phyloP scores from a whole-genome alignment of 768 basidiomycete species.

The Rhodosporidiobolus odoratus region DNA sequence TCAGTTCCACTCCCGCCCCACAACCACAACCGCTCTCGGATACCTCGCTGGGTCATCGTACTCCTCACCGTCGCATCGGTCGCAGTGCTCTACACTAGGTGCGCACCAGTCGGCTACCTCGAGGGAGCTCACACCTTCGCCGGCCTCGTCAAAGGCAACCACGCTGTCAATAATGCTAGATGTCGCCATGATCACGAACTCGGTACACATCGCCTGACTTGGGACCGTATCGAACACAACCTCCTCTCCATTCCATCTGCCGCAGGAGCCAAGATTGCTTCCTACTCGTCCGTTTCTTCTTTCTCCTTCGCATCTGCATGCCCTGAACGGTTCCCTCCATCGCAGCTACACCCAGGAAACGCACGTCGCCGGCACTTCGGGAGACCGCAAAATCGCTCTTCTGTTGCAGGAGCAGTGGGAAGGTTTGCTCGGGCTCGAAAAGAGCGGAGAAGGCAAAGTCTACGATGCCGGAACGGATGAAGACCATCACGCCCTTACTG shows the following conservation, averaged over 20 bases:
- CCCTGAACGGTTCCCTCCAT: not conserved
- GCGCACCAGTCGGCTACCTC: not conserved
- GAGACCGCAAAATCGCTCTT: slow-evolving; percentile 62
- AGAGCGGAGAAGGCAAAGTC: slow-evolving; percentile 52
- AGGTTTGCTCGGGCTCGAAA: slow-evolving; percentile 54
- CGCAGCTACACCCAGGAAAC: slow-evolving; percentile 43
- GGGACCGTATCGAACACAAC: too few species aligned
- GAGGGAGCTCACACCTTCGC: too few species aligned
- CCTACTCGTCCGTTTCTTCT: slow-evolving; percentile 13
- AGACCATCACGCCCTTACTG: slow-evolving; percentile 56
- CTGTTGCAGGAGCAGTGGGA: slow-evolving; percentile 65
- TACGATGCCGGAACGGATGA: slow-evolving; percentile 64
- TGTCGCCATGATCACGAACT: too few species aligned
- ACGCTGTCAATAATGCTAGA: too few species aligned
- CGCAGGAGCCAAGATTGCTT: not conserved
- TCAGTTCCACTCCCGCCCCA: not conserved
- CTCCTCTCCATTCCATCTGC: not conserved
- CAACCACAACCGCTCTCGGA: not conserved
- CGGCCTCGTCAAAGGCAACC: too few species aligned
- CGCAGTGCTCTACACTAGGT: too few species aligned
- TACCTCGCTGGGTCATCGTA: not conserved
- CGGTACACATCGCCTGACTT: too few species aligned
- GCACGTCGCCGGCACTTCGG: slow-evolving; percentile 64
- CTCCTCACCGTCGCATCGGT: not conserved
- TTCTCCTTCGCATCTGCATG: not conserved